These are phyloP conservation scores for Suillus subaureus DNA, from an alignment of 768 basidiomycete genomes.

Conservation along the genomic window DNA sequence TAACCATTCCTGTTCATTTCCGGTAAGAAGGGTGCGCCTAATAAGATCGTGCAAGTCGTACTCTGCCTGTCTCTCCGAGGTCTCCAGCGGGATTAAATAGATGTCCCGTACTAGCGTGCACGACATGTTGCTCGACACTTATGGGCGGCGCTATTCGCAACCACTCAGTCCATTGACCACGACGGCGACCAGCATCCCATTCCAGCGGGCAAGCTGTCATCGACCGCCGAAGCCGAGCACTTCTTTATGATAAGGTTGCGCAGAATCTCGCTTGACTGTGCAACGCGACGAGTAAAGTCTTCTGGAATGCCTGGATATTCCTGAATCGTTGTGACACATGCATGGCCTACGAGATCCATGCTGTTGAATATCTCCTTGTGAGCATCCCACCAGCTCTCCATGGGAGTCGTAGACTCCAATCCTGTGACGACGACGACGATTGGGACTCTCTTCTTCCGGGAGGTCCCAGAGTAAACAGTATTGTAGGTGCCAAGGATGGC, in stretches of 20 bases:
- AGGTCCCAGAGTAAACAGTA: slow-evolving; percentile 41
- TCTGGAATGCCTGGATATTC: background rate
- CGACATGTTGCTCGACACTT: background rate
- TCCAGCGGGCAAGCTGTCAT: slow-evolving; percentile 8
- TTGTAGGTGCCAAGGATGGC: slow-evolving; percentile 35
- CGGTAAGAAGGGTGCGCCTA: too few species aligned
- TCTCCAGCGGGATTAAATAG: too few species aligned
- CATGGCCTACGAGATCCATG: slow-evolving; percentile 30
- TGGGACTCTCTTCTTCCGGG: slow-evolving; percentile 36
- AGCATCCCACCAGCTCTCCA: slow-evolving; percentile 35
- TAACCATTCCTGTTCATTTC: too few species aligned
- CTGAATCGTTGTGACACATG: slow-evolving; percentile 42
- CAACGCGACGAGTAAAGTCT: background rate
- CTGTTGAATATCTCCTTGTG: slow-evolving; percentile 35
- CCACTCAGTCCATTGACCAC: slow-evolving; percentile 14
- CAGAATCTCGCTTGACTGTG: slow-evolving; percentile 25
- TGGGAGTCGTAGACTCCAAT: slow-evolving; percentile 31
- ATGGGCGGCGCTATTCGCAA: slow-evolving; percentile 10
- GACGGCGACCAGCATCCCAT: slow-evolving; percentile 19
- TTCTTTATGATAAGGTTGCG: slow-evolving; percentile 25
- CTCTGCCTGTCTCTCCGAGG: background rate
- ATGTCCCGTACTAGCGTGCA: background rate
- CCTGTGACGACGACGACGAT: slow-evolving; percentile 42
- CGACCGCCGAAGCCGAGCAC: background rate
- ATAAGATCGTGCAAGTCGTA: too few species aligned